Evolutionary conservation across 2,329 filamentous ascomycete genomes (phyloP).

Genomic region (Beauveria sp.): DNA sequence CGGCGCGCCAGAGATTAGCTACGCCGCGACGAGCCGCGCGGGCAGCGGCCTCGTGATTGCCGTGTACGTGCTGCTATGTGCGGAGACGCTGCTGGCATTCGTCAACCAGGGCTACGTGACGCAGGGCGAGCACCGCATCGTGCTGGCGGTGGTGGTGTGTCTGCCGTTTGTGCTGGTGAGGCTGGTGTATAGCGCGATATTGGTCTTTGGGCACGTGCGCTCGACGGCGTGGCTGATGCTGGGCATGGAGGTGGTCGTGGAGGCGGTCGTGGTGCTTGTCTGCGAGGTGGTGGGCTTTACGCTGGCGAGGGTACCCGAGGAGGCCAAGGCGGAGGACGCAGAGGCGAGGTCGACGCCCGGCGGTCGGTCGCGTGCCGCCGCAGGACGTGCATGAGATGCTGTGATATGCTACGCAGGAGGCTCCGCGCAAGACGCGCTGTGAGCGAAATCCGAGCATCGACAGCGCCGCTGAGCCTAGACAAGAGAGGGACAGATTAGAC

Average conservation of each 20-base stretch:
- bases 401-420: not conserved
- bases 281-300: constrained; percentile 24
- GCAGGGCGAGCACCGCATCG: constrained; percentile 47
- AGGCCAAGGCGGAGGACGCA: not conserved
- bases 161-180: constrained; percentile 28
- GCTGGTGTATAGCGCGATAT: constrained; percentile 22
- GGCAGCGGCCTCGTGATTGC: constrained; percentile 25
- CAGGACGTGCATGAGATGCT: not conserved
- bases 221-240: constrained; percentile 25
- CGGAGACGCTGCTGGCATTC: constrained; percentile 31
- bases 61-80: constrained; percentile 32
- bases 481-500: no score
- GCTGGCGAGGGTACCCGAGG: constrained; percentile 17
- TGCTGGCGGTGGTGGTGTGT: constrained; percentile 33
- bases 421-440: not conserved
- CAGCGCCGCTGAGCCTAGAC: not conserved
- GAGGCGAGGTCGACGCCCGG: not conserved
- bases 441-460: not conserved
- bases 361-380: not conserved
- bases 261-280: constrained; percentile 25
- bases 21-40: constrained; percentile 20
- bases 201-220: constrained; percentile 22
- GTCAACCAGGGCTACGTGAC: constrained; percentile 31
- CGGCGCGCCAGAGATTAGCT: constrained; percentile 19
- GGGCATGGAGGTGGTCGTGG: constrained; percentile 25